Base-by-base conservation (phyloP, 2,329 filamentous ascomycete species). In the Dactylella cylindrospora region DNA sequence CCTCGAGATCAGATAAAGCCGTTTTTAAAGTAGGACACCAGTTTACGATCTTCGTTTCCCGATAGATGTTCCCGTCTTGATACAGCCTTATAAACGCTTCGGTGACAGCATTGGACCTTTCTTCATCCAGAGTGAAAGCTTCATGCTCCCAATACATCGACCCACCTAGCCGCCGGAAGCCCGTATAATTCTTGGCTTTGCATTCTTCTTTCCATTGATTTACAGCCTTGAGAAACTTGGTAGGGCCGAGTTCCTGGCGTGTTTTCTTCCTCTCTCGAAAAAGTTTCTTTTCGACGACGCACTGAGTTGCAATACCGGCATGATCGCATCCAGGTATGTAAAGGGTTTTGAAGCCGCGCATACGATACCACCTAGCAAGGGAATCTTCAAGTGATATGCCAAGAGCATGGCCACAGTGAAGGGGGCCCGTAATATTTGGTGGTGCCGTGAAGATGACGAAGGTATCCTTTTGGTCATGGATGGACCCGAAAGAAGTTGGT, bases 321-420 rank as follows among this genome's bases (percentile, higher is more conserved):
- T 69, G 67, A 28, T 69, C 67, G 20, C 54, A 66, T 5, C 68
- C 67, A 6, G 68, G 67, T 19, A 60, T 50, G 64, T 64, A 68
- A 12, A 66, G 40, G n/a, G 67, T 67, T 29, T 52, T 22, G 35
- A 65, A 57, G 7, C 52, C 60, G 5, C 45, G 66, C 68, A 69
- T 69, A 22, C 68, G 65, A 49, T 68, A 66, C 32, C 61, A 68
- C 33, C 68, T 55, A 12, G 64, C 66, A 9, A 69, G 65, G 10
- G 66, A 40, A 40, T 69, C 68, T 52, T 68, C 57, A 9, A 68
- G 54, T 7, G 67, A 65, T 12, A 68, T 40, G 39, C 66, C 67
- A 22, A 68, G 61, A 7, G 67, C 67, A 60, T 69, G 68, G 8
- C 67, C 68, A 33, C 65, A 67, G 41, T 69, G 67, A 17, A 68